phyloP scores from a whole-genome alignment of 2,329 filamentous ascomycete genomes.

The Cytospora schulzeri region DNA sequence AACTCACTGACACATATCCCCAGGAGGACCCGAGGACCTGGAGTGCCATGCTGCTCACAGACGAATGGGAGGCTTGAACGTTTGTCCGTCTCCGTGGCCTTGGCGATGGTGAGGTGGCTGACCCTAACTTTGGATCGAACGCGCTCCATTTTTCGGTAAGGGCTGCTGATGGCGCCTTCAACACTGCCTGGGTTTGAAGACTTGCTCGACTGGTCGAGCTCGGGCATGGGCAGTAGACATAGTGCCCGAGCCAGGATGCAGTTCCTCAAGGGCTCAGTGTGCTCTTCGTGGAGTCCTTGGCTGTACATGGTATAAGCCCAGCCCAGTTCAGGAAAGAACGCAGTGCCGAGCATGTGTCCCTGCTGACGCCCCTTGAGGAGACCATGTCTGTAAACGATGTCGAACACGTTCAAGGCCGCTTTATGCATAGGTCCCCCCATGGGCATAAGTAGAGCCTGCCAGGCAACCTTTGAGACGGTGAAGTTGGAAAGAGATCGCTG shows the following conservation, averaged over 20 bases:
- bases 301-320: conserved; percentile 22
- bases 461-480: conserved; percentile 5
- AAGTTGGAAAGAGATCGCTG: conserved; percentile 29
- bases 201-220: background rate
- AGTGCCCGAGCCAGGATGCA: conserved; percentile 30
- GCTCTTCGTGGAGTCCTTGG: conserved; percentile 1
- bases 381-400: conserved; percentile 25
- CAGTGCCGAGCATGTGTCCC: conserved; percentile 28
- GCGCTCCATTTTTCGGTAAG: background rate
- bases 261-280: conserved; percentile 25
- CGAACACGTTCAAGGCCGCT: conserved; percentile 28
- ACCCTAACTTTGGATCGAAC: conserved; percentile 10
- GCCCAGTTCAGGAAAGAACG: conserved; percentile 22
- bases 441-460: conserved; percentile 26
- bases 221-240: conserved; percentile 14
- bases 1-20: conserved; percentile 22
- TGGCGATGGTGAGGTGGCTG: conserved; percentile 15
- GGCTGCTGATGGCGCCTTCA: background rate
- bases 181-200: background rate
- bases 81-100: conserved; percentile 19
- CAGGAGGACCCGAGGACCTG: conserved; percentile 4
- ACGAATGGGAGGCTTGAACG: conserved; percentile 15
- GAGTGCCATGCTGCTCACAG: conserved; percentile 16
- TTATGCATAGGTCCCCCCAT: conserved; percentile 32
- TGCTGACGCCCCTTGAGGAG: conserved; percentile 26